Evolutionary conservation across 1,284 basidiomycete genomes (phyloP), one percentile per base, ranked within the genome.

Genomic region (Rhodotorula sp.): DNA sequence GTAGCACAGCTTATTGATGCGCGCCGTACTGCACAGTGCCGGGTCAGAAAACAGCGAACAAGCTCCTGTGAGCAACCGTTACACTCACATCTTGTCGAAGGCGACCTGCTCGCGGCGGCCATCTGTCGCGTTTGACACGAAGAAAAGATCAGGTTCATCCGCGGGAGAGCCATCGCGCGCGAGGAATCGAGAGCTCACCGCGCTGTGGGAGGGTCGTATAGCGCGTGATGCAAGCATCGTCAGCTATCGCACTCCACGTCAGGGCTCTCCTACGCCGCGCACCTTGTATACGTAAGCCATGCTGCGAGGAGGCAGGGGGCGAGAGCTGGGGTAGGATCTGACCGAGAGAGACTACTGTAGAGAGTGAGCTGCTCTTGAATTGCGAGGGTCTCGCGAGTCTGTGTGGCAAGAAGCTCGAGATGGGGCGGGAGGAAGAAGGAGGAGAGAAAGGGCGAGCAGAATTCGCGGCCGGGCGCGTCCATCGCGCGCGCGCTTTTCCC

Each of bases 1-100:
- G 81, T 98, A 99, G 79, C 94, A 97, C 31, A 99, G 88, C 84
- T 99, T 99, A 81, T 89, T 88, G 80, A 99, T 91, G 78, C 95
- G 85, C 48, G 91, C 89, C 15, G 75, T 76, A 56, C 74, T 76
- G 70, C 15, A 19, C 21, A 23, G 16, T 1, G 15, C 10, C 16
- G 19, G 5, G 47, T 45, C 43, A 48, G 47, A 7, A 18, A 19
- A 10, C 15, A 10, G 12, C 15, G n/a, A 19, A 57, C 52, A 19
- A 19, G 47, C 31, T 38, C 8, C 5, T 3, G 12, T 21, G 14
- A n/a, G 56, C 8, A 14, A 34, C 5, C 15, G 19, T 28, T 5
- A 31, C 21, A 48, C 73, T 55, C 38, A 72, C 75, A 94, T 94
- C 90, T 93, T 93, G 79, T 93, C 91, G 78, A 93, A 93, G 79